Evolutionary conservation across 1,139 yeast genomes (phyloP).

Genomic region (Protomyces macrosporus): DNA sequence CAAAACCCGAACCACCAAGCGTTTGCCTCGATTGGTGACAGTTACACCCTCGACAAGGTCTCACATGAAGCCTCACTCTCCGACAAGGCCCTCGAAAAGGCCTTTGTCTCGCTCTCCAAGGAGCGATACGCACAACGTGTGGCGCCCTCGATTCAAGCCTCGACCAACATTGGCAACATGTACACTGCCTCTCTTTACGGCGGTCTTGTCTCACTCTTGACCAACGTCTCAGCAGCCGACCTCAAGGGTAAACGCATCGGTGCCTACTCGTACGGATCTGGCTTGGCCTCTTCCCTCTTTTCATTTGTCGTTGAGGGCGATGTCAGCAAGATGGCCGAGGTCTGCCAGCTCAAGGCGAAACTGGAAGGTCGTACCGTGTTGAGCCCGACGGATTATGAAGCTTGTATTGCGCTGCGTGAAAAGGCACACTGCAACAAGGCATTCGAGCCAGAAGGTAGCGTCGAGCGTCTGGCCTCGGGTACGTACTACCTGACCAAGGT

Average conservation of each 20-base stretch:
- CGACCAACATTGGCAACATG: slow-evolving; percentile 98
- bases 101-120: slow-evolving; percentile 75
- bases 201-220: slow-evolving; percentile 73
- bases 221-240: slow-evolving; percentile 65
- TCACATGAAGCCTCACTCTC: slow-evolving; percentile 73
- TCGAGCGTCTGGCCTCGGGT: slow-evolving; percentile 66
- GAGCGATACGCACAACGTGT: slow-evolving; percentile 64
- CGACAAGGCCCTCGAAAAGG: slow-evolving; percentile 78
- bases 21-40: slow-evolving; percentile 27
- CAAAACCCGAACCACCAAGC: slow-evolving; percentile 62
- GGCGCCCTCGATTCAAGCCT: slow-evolving; percentile 72
- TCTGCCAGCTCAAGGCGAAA: slow-evolving; percentile 63
- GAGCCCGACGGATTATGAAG: slow-evolving; percentile 76
- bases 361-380: slow-evolving; percentile 61
- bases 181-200: slow-evolving; percentile 94
- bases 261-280: slow-evolving; percentile 95
- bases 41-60: slow-evolving; percentile 50
- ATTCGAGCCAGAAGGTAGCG: slow-evolving; percentile 71
- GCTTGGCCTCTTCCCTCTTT: slow-evolving; percentile 86
- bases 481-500: slow-evolving; percentile 78
- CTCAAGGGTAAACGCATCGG: slow-evolving; percentile 71
- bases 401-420: slow-evolving; percentile 80
- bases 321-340: slow-evolving; percentile 59
- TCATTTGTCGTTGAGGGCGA: slow-evolving; percentile 79
- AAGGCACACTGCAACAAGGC: slow-evolving; percentile 75